Evolutionary conservation across 2,329 filamentous ascomycete genomes (phyloP).

Genomic region (Rhynchosporium secalis): DNA sequence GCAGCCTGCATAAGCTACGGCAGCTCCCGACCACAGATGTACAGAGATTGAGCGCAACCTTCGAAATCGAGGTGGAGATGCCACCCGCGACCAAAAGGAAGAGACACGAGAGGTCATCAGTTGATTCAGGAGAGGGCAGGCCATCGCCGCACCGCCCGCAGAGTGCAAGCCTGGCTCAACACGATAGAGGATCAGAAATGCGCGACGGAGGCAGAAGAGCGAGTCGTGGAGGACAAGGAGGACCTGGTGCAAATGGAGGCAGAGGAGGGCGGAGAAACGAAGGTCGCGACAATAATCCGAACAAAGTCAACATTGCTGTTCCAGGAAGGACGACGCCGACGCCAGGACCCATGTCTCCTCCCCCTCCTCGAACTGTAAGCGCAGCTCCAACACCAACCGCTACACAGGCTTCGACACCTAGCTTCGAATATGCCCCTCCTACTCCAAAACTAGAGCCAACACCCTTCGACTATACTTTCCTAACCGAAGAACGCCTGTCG

Average conservation of each 20-base stretch:
- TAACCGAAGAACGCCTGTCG: slow-evolving; percentile 68
- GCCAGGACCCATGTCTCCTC: slow-evolving; percentile 40
- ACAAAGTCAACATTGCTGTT: slow-evolving; percentile 33
- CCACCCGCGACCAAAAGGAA: slow-evolving; percentile 40
- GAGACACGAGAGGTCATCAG: slow-evolving; percentile 39
- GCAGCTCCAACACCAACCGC: slow-evolving; percentile 36
- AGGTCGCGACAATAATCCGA: slow-evolving; percentile 37
- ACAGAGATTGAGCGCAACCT: slow-evolving; percentile 27
- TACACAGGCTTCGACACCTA: slow-evolving; percentile 30
- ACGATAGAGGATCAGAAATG: slow-evolving; percentile 55
- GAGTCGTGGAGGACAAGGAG: slow-evolving; percentile 47
- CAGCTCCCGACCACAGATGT: slow-evolving; percentile 32
- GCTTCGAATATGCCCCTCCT: slow-evolving; percentile 34
- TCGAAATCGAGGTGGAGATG: slow-evolving; percentile 34
- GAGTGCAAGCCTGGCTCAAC: slow-evolving; percentile 56
- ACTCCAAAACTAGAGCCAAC: slow-evolving; percentile 36
- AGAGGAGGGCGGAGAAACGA: slow-evolving; percentile 37
- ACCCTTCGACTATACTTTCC: slow-evolving; percentile 69
- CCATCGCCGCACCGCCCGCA: slow-evolving; percentile 64
- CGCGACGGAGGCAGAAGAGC: slow-evolving; percentile 49
- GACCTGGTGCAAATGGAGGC: slow-evolving; percentile 23
- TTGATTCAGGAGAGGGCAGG: slow-evolving; percentile 48
- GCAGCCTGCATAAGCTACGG: slow-evolving; percentile 13
- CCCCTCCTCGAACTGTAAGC: slow-evolving; percentile 35
- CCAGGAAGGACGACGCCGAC: slow-evolving; percentile 36